Evolutionary conservation across 345 rosid genomes (phyloP), one percentile per base, ranked within the genome.

Genomic region (Eucalyptus decipiens): DNA sequence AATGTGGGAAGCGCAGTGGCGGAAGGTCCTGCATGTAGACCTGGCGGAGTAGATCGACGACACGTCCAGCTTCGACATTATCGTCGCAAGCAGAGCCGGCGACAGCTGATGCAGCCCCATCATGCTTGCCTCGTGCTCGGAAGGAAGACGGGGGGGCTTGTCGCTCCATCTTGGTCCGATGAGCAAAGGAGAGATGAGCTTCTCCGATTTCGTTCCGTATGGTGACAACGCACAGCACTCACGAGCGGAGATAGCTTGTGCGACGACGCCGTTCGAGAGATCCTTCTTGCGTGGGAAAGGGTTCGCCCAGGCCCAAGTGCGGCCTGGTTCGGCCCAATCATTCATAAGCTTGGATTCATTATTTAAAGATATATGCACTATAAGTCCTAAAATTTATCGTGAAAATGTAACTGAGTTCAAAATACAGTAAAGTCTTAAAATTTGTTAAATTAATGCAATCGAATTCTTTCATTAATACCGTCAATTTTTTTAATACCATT

Each of bases 31-130:
- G 93, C 96, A 94, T 14, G 98, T 97, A 52, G 98, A 93, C 23
- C 97, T 95, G 51, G 90, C 90, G 16, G 98, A 96, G 91, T 97
- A 95, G 90, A 97, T 94, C 87, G 99, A 95, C 56, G 94, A 93
- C 12, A 97, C 56, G 24, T 52, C 24, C 10, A 52, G 56, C 56
- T 52, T 52, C 56, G 0, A 52, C 24, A 52, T 52, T 8, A 52
- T 52, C 56, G 56, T 52, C 56, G 56, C 56, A 52, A 52, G 56
- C 56, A 52, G 56, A 51, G 56, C 56, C 56, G 56, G 23, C 4
- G 56, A 18, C 23, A 51, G 56, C 23, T 52, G 56, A 18, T 52
- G 56, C 56, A 19, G 24, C 24, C 56, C 56, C 24, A 52, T 52
- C 56, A 52, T 52, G 56, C 24, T 52, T 52, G 56, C 56, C 56